Base-by-base conservation (phyloP, 2,329 filamentous ascomycete species). In the Fusarium foetens region DNA sequence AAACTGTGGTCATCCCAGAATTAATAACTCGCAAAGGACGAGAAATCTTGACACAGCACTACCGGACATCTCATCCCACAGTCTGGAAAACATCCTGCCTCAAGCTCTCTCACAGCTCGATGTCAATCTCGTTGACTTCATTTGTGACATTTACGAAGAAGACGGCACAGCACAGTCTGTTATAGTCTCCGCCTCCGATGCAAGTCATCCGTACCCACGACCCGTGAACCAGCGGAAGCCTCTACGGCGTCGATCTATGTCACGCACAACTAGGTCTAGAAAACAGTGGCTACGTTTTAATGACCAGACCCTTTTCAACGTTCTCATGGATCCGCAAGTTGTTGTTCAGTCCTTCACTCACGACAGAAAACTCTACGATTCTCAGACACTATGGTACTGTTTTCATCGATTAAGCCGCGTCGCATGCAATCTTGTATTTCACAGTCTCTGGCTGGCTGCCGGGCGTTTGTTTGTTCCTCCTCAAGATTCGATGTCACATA, bases 401-500 rank as follows among this genome's bases (percentile, higher is more conserved):
- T 89, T 90, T 84, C 80, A 90, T 60, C 86, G 87, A 62, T 81
- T 92, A 79, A 89, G 87, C 9, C 84, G 88, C 53, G 84, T 86
- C 45, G 85, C 86, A 21, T 88, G 89, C 8, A 88, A 82, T 51
- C 77, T 91, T 25, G 88, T 92, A 5, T 87, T 91, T 57, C 87
- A 91, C 75, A 90, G 88, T 73, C 82, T 92, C 9, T 93, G 91
- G 91, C 83, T 88, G 70, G 88, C 88, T 10, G 84, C 89, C 3
- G 86, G 85, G 12, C 84, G 84, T 51, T 81, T 92, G 8, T 92
- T 91, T 72, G 81, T 84, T n/a, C 85, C 88, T 4, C 88, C 89
- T 3, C 82, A 83, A 61, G 72, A 81, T 10, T 73, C 87, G 2
- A 83, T 84, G 63, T 79, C 81, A 14, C 77, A 82, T 16, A 36